Evolutionary conservation across 495 filamentous ascomycete genomes (phyloP).

Genomic region (Acidomyces sp.): DNA sequence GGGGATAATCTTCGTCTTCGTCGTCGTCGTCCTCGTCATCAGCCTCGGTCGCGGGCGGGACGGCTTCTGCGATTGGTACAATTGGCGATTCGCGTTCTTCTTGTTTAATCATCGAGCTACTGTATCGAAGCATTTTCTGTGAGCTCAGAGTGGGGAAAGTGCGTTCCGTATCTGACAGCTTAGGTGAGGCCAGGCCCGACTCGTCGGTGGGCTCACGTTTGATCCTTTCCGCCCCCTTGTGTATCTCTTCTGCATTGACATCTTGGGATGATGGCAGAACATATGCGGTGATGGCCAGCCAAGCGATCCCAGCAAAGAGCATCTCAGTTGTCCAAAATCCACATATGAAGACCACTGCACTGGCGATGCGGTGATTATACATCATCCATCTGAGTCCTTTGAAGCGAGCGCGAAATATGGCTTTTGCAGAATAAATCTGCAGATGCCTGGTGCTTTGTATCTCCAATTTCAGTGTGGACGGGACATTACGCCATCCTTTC

Average conservation of each 20-base stretch:
- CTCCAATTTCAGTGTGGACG: constrained; percentile 46
- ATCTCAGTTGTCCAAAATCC: constrained; percentile 67
- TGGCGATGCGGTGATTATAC: constrained; percentile 60
- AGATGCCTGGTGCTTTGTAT: constrained; percentile 50
- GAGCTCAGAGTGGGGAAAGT: constrained; percentile 44
- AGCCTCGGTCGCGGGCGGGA: constrained; percentile 21
- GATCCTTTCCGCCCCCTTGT: constrained; percentile 7
- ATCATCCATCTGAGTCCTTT: constrained; percentile 68
- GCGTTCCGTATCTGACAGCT: constrained; percentile 36
- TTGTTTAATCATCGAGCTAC: constrained; percentile 15
- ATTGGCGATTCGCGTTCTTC: constrained; percentile 14
- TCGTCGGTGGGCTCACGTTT: constrained; percentile 27
- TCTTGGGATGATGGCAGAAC: background rate
- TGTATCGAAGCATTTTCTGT: constrained; percentile 35
- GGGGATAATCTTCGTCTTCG: constrained; percentile 21
- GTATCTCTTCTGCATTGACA: constrained; percentile 15
- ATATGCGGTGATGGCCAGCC: constrained; percentile 37
- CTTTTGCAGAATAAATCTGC: constrained; percentile 57
- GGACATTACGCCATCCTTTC: constrained; percentile 42
- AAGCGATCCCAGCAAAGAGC: constrained; percentile 44
- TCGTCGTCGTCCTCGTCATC: constrained; percentile 29
- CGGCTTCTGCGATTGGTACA: constrained; percentile 3
- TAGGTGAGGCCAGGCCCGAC: no score
- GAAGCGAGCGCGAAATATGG: constrained; percentile 59
- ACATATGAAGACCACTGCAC: constrained; percentile 51